These are phyloP conservation scores for Fagus sylvatica DNA, from an alignment of 306 rosid genomes.

Conservation along the genomic window DNA sequence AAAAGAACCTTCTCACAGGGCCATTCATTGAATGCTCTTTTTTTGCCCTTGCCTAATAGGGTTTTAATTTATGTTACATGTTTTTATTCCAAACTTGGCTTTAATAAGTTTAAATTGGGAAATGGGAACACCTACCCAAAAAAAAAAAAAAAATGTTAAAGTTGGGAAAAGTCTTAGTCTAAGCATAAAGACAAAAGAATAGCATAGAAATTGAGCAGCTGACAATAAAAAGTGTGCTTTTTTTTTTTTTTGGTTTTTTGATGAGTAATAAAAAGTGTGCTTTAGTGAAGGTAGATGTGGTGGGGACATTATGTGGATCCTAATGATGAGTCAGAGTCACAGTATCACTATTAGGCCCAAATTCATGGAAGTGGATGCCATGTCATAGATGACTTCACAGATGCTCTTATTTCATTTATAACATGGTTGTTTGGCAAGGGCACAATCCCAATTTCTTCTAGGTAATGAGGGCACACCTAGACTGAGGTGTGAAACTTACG, in stretches of 20 bases:
- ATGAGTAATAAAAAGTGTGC: background rate
- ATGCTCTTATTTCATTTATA: no score
- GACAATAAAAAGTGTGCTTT: no score
- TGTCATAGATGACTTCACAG: constrained; percentile 43
- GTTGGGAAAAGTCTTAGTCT: background rate
- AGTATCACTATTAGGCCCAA: constrained; percentile 18
- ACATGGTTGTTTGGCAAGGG: no score
- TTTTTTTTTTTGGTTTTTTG: no score
- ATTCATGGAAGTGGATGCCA: constrained; percentile 46
- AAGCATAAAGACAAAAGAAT: background rate
- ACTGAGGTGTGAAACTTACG: background rate
- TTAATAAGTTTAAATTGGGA: background rate
- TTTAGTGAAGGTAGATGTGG: background rate
- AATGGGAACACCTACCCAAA: no score
- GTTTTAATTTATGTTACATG: background rate
- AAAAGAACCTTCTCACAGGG: background rate
- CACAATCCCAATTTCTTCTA: no score
- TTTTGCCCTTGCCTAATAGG: background rate
- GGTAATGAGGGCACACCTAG: background rate
- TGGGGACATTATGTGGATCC: background rate
- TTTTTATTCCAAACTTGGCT: background rate
- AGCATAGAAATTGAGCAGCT: background rate
- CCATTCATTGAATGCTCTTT: background rate
- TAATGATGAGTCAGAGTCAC: background rate
- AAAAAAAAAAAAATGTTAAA: no score